These are phyloP conservation scores for Coemansia sp. DNA, from an alignment of 192 early-diverging fungal genomes.

Conservation along the genomic window DNA sequence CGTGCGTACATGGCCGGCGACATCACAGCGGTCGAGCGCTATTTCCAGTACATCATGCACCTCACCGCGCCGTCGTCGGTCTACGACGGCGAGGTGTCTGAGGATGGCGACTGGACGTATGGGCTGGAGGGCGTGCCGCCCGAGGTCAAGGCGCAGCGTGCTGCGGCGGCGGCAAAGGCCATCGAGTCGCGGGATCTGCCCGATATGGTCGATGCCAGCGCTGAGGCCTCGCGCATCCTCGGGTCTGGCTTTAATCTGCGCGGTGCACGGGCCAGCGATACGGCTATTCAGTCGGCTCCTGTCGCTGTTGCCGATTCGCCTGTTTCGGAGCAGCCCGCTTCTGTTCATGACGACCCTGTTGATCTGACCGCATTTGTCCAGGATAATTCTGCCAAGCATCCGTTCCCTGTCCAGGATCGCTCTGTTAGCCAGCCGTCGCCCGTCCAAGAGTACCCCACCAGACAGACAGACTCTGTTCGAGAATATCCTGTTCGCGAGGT, in stretches of 20 bases:
- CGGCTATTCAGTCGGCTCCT: not conserved
- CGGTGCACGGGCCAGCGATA: not conserved
- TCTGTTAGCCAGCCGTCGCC: too few relatives aligned
- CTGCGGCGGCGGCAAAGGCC: not conserved
- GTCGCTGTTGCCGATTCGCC: too few relatives aligned
- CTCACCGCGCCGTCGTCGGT: slow-evolving; percentile 39
- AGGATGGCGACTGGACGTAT: slow-evolving; percentile 51
- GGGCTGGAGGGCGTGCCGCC: slow-evolving; percentile 46
- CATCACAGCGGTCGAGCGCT: slow-evolving; percentile 42
- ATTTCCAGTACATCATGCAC: slow-evolving; percentile 48
- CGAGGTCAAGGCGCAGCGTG: slow-evolving; percentile 19
- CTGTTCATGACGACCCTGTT: not conserved
- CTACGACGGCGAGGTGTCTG: slow-evolving; percentile 32
- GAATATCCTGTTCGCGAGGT: too few relatives aligned
- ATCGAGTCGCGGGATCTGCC: slow-evolving; percentile 26
- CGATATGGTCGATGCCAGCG: slow-evolving; percentile 37
- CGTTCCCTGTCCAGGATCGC: not conserved
- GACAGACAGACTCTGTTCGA: too few relatives aligned
- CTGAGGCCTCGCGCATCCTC: slow-evolving; percentile 18
- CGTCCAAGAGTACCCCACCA: too few relatives aligned
- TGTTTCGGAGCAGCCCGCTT: not conserved
- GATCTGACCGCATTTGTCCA: not conserved
- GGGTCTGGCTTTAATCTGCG: not conserved
- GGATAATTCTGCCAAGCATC: not conserved
- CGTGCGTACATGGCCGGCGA: slow-evolving; percentile 48